These are phyloP conservation scores for Colletotrichum filicis DNA, from an alignment of 2,329 filamentous ascomycete species.

Conservation along the genomic window DNA sequence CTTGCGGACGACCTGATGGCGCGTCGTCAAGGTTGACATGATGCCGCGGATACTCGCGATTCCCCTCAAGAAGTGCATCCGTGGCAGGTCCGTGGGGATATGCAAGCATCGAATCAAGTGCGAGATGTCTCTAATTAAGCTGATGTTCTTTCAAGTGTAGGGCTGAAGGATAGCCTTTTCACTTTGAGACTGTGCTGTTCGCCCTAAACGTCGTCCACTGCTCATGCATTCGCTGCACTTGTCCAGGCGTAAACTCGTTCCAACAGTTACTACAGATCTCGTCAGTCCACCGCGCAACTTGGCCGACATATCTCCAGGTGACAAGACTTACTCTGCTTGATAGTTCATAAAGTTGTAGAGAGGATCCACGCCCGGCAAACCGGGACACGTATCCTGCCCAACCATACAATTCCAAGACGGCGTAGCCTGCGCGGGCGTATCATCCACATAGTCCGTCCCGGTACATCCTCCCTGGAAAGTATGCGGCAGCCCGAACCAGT, in stretches of 20 bases:
- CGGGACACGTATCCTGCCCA: conserved; percentile 15
- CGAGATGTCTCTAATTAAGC: too few relatives aligned
- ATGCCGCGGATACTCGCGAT: too few relatives aligned
- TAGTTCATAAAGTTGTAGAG: conserved; percentile 36
- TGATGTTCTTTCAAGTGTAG: too few relatives aligned
- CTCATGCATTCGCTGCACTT: conserved; percentile 26
- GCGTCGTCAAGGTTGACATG: too few relatives aligned
- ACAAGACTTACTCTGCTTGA: neutral
- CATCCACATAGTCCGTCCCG: conserved; percentile 34
- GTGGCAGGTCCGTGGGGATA: too few relatives aligned
- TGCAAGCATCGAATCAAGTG: too few relatives aligned
- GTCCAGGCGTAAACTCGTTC: conserved; percentile 28
- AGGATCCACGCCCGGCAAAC: conserved; percentile 25
- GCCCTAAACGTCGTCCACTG: conserved; percentile 2
- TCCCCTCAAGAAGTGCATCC: too few relatives aligned
- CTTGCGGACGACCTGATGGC: too few relatives aligned
- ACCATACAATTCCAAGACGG: conserved; percentile 15
- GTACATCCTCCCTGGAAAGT: conserved; percentile 49
- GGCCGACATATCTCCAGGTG: too few relatives aligned
- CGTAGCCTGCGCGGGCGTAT: conserved; percentile 39
- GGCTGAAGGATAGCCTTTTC: neutral
- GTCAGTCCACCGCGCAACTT: neutral
- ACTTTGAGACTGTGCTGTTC: too few relatives aligned
- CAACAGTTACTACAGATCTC: conserved; percentile 1
- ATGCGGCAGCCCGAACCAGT: conserved; percentile 56